A percentile compares a stretch with the other conserved stretches of the same genome.
phyloP scores from a whole-genome alignment of 2,329 filamentous ascomycete species.

The Didymella pinodella region DNA sequence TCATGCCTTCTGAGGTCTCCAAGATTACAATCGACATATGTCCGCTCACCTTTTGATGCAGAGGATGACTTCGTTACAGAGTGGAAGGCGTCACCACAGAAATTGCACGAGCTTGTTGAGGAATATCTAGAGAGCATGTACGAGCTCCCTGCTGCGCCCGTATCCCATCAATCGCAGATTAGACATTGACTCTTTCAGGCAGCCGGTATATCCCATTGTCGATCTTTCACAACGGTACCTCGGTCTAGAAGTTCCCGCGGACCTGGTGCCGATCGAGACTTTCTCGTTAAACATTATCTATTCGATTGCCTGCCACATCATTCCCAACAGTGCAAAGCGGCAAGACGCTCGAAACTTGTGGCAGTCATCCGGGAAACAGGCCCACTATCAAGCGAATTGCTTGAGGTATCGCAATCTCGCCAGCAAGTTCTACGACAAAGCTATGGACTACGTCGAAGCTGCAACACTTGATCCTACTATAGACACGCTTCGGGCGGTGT shows the following conservation, averaged over 20 bases:
- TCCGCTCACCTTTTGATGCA: conserved; percentile 28
- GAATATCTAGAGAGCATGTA: conserved; percentile 42
- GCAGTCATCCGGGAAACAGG: conserved; percentile 36
- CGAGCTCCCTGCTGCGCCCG: neutral
- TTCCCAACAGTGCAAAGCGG: conserved; percentile 38
- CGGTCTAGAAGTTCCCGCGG: conserved; percentile 28
- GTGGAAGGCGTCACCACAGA: conserved; percentile 35
- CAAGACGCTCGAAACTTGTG: conserved; percentile 32
- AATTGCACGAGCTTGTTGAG: conserved; percentile 42
- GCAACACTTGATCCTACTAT: conserved; percentile 46
- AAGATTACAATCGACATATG: conserved; percentile 31
- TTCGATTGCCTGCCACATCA: conserved; percentile 46
- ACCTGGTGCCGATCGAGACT: conserved; percentile 37
- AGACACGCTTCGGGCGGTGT: conserved; percentile 42
- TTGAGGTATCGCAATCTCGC: conserved; percentile 43
- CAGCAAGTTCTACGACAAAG: conserved; percentile 37
- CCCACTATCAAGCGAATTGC: conserved; percentile 41
- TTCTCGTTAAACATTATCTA: conserved; percentile 50
- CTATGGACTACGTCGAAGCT: conserved; percentile 44
- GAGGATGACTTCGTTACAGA: conserved; percentile 39
- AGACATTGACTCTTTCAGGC: conserved; percentile 6
- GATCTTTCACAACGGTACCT: conserved; percentile 41
- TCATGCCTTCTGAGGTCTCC: conserved; percentile 46
- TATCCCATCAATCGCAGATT: neutral
- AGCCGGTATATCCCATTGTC: conserved; percentile 43